Base-by-base conservation (phyloP, 768 basidiomycete genomes). In the Bullera alba region DNA sequence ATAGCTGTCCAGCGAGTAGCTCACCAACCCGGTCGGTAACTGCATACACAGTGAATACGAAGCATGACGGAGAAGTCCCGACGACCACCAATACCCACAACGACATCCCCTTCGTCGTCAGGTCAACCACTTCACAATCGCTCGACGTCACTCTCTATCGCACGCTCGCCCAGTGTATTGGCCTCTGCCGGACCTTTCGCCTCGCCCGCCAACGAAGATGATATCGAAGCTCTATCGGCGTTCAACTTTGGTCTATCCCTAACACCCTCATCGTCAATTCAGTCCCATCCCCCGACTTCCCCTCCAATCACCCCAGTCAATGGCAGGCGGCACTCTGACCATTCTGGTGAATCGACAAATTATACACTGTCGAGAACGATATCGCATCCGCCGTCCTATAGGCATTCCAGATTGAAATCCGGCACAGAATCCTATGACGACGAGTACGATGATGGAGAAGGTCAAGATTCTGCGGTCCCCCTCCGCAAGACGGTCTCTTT, bases 111-210 rank as follows among this genome's bases (percentile, higher is more conserved):
- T 10, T 41, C 38, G 7, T 36, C 45, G 5, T 21, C 23, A 35
- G 7, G 6, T 16, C 14, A 7, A 26, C 41, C 8, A 6, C 14
- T 10, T 25, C 37, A 27, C 8, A 28, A 19, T 15, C 46, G 48
- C 46, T 21, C 50, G 8, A 14, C 50, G 2, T 54, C 53, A 7
- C 53, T 54, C 8, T 54, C 53, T 19, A 55, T 42, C 43, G 50
- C 50, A 12, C 28, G 50, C 26, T 46, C 43, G 4, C 50, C 50
- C 26, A n/a, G 43, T 10, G 50, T 36, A 15, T 44, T 52, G n/a
- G n/a, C n/a, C 23, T 16, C 43, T n/a, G 43, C 49, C 16, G 12
- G 29, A 14, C 23, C 39, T 8, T 30, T 26, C 49, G 14, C 10
- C 42, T 16, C 25, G 10, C 36, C 21, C 19, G n/a, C 12, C 22